phyloP scores from a whole-genome alignment of 768 basidiomycete species.

The Agaricus subrufescens region DNA sequence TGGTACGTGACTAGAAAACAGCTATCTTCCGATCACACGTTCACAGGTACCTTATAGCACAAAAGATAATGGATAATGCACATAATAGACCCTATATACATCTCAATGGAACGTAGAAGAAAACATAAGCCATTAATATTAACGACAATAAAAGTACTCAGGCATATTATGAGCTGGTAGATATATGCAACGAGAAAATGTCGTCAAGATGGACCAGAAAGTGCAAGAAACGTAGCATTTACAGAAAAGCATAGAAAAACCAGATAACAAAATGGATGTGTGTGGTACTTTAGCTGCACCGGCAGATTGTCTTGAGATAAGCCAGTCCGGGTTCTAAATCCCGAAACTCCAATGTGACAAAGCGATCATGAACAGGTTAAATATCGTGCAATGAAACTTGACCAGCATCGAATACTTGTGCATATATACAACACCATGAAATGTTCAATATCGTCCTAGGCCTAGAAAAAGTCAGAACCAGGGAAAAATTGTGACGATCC shows the following conservation, averaged over 20 bases:
- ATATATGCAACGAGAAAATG: constrained; percentile 1
- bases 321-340: not conserved
- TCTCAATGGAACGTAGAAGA: not conserved
- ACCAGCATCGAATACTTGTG: not conserved
- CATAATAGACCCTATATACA: too few relatives aligned
- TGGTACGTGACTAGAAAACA: too few relatives aligned
- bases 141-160: not conserved
- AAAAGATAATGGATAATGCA: too few relatives aligned
- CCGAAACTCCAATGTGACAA: too few relatives aligned
- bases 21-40: too few relatives aligned
- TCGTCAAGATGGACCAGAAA: not conserved
- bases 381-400: not conserved
- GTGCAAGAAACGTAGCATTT: not conserved
- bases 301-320: too few relatives aligned
- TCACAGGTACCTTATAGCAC: too few relatives aligned
- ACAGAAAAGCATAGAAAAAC: not conserved
- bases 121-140: not conserved
- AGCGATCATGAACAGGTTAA: too few relatives aligned
- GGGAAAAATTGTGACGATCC: constrained; percentile 31
- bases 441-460: not conserved
- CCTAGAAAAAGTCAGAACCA: constrained; percentile 31
- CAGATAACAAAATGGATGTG: not conserved
- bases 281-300: too few relatives aligned
- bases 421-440: not conserved
- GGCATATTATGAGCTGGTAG: not conserved